Conservation (phyloP, 495 filamentous ascomycete species). For the Trichoderma asperelloides region DNA sequence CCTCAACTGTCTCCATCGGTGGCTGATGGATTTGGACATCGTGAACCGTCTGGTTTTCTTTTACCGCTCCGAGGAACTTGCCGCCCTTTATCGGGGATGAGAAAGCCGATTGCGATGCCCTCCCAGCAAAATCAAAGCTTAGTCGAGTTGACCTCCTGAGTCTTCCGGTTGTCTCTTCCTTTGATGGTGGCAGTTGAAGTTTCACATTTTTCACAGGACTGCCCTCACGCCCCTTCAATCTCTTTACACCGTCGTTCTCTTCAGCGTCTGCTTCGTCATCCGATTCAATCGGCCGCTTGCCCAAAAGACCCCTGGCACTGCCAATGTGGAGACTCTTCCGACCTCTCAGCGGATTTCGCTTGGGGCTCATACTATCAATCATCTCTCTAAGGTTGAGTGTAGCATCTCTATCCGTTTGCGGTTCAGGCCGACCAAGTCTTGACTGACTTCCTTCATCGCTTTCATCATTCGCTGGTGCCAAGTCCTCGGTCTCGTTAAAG, state of each 20-base stretch:
- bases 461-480: conserved; percentile 63
- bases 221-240: conserved; percentile 58
- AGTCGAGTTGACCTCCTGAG: conserved; percentile 44
- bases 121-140: conserved; percentile 22
- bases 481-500: conserved; percentile 56
- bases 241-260: conserved; percentile 54
- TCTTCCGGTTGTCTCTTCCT: conserved; percentile 55
- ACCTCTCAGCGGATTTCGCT: conserved; percentile 56
- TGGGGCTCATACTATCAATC: conserved; percentile 69
- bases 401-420: conserved; percentile 46
- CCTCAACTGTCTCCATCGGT: conserved; percentile 32
- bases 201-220: conserved; percentile 71
- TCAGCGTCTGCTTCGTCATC: conserved; percentile 66
- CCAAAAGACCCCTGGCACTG: conserved; percentile 61
- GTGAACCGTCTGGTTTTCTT: conserved; percentile 30
- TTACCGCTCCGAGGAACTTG: conserved; percentile 41
- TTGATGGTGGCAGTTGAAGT: conserved; percentile 56
- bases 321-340: conserved; percentile 73
- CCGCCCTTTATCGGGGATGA: neutral
- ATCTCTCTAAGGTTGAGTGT: conserved; percentile 62
- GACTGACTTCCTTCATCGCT: conserved; percentile 52
- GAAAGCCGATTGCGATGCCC: neutral
- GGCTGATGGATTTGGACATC: conserved; percentile 40
- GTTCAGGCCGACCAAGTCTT: conserved; percentile 41
- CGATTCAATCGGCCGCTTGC: conserved; percentile 65